Evolutionary conservation across 2,329 filamentous ascomycete species (phyloP).

Genomic region (Cadophora sp.): DNA sequence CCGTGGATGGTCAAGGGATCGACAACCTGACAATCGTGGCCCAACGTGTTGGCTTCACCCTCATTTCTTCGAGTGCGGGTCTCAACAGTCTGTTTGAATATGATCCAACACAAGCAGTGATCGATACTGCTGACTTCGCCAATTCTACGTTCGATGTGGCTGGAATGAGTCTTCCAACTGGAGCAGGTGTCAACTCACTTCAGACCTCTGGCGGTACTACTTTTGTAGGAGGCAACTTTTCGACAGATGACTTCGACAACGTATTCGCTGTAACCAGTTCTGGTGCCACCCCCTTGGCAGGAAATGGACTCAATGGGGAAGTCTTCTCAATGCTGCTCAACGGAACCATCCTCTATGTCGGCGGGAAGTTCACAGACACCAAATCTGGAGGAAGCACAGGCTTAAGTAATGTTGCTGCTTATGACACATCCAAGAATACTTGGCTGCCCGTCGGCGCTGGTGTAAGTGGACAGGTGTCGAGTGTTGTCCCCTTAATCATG

Average conservation of each 20-base stretch:
- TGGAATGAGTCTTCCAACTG: conserved; percentile 70
- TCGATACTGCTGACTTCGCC: conserved; percentile 68
- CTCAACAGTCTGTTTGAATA: conserved; percentile 93
- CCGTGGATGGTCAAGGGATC: conserved; percentile 67
- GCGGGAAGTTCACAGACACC: conserved; percentile 83
- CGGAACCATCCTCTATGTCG: conserved; percentile 73
- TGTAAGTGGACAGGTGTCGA: conserved; percentile 78
- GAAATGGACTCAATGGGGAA: conserved; percentile 79
- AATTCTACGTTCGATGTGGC: conserved; percentile 79
- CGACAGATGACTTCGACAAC: conserved; percentile 70
- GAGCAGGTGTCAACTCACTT: conserved; percentile 76
- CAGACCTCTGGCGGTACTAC: conserved; percentile 66
- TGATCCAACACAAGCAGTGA: conserved; percentile 66
- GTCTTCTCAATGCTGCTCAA: conserved; percentile 76
- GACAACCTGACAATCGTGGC: conserved; percentile 81
- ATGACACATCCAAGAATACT: conserved; percentile 68
- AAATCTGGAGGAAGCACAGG: conserved; percentile 64
- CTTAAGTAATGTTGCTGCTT: conserved; percentile 78
- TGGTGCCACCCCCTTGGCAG: conserved; percentile 66
- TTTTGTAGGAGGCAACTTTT: conserved; percentile 87
- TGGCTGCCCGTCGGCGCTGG: conserved; percentile 87
- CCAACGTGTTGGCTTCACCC: conserved; percentile 80
- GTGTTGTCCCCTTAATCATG: conserved; percentile 77
- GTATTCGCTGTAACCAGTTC: conserved; percentile 75
- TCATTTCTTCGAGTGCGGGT: conserved; percentile 76